Percentiles rank a stretch among this genome's conserved stretches.
These are phyloP conservation scores for Trypanosoma vivax DNA, from an alignment of 208 protist species.

Conservation along the genomic window DNA sequence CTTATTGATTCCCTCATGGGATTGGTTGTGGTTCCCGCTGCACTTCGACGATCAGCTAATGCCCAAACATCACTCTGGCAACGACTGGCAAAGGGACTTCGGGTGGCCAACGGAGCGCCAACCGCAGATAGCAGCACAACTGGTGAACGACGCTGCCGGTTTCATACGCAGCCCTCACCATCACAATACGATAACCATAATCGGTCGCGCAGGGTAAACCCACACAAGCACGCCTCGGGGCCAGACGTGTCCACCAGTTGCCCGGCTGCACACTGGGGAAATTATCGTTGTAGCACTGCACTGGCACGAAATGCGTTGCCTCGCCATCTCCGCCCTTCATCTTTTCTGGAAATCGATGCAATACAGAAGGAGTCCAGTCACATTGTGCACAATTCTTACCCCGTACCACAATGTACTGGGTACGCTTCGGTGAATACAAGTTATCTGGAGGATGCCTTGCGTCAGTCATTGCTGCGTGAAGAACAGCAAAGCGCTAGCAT, in stretches of 20 bases:
- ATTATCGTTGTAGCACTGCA: no score
- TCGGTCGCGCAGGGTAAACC: no score
- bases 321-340: not conserved
- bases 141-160: not conserved
- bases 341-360: not conserved
- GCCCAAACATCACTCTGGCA: slow-evolving; percentile 2
- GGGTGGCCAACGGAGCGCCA: not conserved
- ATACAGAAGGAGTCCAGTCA: not conserved
- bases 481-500: not conserved
- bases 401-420: slow-evolving; percentile 4
- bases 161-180: slow-evolving; percentile 12
- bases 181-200: no score
- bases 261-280: no score
- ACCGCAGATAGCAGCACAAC: no score
- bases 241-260: no score
- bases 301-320: no score
- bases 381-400: not conserved
- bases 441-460: slow-evolving; percentile 8
- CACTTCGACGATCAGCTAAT: not conserved
- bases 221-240: no score
- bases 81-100: slow-evolving; percentile 6
- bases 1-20: slow-evolving; percentile 11
- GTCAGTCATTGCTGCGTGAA: slow-evolving; percentile 12
- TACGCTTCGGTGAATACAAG: not conserved
- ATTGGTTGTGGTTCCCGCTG: slow-evolving; percentile 17